Evolutionary conservation across 2,329 filamentous ascomycete genomes (phyloP).

Genomic region (Fusarium sp.): DNA sequence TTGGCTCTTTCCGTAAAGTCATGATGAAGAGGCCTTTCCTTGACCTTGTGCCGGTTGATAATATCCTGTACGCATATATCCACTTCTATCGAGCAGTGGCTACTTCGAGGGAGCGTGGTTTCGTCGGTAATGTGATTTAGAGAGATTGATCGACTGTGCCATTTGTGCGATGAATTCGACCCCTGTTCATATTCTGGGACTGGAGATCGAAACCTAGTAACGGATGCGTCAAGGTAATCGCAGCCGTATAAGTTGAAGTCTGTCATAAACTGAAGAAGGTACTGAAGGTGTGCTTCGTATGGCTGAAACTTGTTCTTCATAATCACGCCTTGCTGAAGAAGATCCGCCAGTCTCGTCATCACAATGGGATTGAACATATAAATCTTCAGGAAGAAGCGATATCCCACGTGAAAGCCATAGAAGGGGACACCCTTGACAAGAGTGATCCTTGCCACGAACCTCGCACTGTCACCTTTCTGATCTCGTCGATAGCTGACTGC

Average conservation of each 20-base stretch:
- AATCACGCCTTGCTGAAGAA: conserved; percentile 87
- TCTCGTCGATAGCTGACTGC: conserved; percentile 85
- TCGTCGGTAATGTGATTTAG: conserved; percentile 61
- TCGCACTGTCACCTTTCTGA: conserved; percentile 70
- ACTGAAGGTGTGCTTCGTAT: conserved; percentile 93
- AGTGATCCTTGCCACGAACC: conserved; percentile 88
- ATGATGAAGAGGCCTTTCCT: conserved; percentile 83
- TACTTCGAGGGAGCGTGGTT: conserved; percentile 74
- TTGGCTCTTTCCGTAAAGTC: conserved; percentile 80
- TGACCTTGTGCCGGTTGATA: conserved; percentile 79
- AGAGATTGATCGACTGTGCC: conserved; percentile 81
- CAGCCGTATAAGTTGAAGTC: conserved; percentile 98
- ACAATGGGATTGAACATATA: conserved; percentile 89
- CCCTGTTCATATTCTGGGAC: conserved; percentile 75
- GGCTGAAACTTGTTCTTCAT: conserved; percentile 87
- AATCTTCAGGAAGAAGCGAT: conserved; percentile 90
- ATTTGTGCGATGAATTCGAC: conserved; percentile 70
- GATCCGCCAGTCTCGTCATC: conserved; percentile 86
- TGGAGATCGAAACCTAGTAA: conserved; percentile 77
- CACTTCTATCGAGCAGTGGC: conserved; percentile 88
- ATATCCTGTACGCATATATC: conserved; percentile 92
- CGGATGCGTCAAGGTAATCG: conserved; percentile 79
- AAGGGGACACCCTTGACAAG: conserved; percentile 94
- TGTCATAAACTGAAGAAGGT: conserved; percentile 95
- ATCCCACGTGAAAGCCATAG: conserved; percentile 95